A percentile compares a stretch with the other conserved stretches of the same genome.
These are phyloP conservation scores for Phytophthora kernoviae DNA, from an alignment of 352 stramenopile genomes.

Conservation along the genomic window DNA sequence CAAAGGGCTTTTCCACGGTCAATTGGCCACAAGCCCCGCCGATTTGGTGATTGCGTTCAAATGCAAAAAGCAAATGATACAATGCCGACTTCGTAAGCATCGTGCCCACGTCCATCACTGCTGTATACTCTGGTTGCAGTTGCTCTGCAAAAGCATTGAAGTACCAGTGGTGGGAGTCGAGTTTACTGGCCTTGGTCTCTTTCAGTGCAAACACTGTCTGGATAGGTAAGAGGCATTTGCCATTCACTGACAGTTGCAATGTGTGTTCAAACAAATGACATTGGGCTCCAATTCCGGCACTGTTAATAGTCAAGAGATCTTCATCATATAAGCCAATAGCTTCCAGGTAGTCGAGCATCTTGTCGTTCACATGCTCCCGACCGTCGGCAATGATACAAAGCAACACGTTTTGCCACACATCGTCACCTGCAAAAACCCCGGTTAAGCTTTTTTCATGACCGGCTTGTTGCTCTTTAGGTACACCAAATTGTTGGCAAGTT, in stretches of 20 bases:
- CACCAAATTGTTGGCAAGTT: constrained; percentile 82
- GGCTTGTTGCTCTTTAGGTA: constrained; percentile 54
- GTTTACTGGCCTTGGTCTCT: constrained; percentile 80
- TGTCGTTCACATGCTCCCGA: constrained; percentile 70
- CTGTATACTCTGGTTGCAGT: constrained; percentile 82
- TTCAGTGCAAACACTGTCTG: constrained; percentile 85
- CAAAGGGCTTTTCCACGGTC: constrained; percentile 81
- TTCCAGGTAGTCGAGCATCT: constrained; percentile 84
- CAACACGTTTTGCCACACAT: constrained; percentile 85
- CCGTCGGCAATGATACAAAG: constrained; percentile 84
- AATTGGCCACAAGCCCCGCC: constrained; percentile 83
- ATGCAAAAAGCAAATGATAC: constrained; percentile 78
- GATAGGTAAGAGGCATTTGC: constrained; percentile 71
- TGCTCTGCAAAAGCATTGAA: constrained; percentile 85
- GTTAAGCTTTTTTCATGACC: constrained; percentile 42
- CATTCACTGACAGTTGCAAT: constrained; percentile 74
- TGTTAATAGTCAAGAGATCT: constrained; percentile 86
- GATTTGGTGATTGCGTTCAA: constrained; percentile 82
- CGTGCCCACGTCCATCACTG: constrained; percentile 86
- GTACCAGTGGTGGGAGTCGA: constrained; percentile 89
- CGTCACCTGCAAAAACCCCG: constrained; percentile 55
- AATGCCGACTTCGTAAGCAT: constrained; percentile 81
- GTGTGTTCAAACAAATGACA: constrained; percentile 89
- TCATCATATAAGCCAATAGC: constrained; percentile 83
- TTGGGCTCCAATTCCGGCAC: constrained; percentile 77